Evolutionary conservation across 441 rosid genomes (phyloP).

Genomic region (Euphorbia schlechtendalii): DNA sequence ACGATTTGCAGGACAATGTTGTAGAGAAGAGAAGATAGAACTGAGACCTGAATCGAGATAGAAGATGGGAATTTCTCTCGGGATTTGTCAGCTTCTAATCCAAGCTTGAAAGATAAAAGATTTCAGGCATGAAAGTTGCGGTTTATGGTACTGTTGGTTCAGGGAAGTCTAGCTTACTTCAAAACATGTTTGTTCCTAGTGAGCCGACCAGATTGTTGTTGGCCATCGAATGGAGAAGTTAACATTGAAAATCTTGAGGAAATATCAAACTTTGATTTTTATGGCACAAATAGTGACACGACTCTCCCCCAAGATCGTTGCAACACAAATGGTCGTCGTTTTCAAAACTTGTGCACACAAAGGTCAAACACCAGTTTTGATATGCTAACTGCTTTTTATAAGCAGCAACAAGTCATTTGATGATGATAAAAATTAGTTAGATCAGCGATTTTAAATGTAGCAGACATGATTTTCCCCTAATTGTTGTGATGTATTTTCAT

Average conservation of each 20-base stretch:
- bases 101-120: conserved; percentile 38
- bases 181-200: conserved; percentile 58
- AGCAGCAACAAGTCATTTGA: too few relatives aligned
- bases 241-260: conserved; percentile 62
- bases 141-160: conserved; percentile 67
- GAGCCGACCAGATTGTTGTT: conserved; percentile 51
- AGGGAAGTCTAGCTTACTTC: conserved; percentile 68
- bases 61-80: conserved; percentile 47
- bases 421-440: too few relatives aligned
- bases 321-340: too few relatives aligned
- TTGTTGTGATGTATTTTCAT: too few relatives aligned
- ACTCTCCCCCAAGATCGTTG: too few relatives aligned
- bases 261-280: conserved; percentile 14
- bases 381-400: too few relatives aligned
- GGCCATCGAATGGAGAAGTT: conserved; percentile 76
- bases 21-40: conserved; percentile 34
- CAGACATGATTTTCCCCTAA: too few relatives aligned
- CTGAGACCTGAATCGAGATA: conserved; percentile 41
- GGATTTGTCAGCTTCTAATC: conserved; percentile 37
- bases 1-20: conserved; percentile 39
- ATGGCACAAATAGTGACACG: too few relatives aligned
- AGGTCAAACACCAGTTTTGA: too few relatives aligned
- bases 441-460: too few relatives aligned
- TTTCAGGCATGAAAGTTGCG: conserved; percentile 51
- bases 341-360: too few relatives aligned